phyloP scores from a whole-genome alignment of 331 rosid species.

The Pyrus hybrid region DNA sequence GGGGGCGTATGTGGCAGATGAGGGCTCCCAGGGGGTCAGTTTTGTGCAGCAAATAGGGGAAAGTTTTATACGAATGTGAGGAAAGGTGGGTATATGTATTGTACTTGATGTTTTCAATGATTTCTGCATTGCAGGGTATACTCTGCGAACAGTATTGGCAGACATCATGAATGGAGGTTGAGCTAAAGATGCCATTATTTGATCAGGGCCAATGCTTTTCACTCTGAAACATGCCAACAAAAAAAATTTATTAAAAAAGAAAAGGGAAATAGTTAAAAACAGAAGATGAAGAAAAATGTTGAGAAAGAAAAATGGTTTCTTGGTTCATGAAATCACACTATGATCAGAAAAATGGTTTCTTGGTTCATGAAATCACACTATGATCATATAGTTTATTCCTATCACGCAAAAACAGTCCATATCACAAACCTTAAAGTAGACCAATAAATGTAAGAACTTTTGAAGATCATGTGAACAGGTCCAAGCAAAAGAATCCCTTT shows the following conservation, averaged over 20 bases:
- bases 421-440: neutral
- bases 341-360: no score
- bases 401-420: neutral
- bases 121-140: slow-evolving; percentile 19
- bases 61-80: slow-evolving; percentile 17
- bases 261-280: neutral
- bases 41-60: slow-evolving; percentile 51
- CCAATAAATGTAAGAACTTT: neutral
- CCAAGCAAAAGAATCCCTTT: neutral
- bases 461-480: no score
- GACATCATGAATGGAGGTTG: slow-evolving; percentile 20
- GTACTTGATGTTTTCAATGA: slow-evolving; percentile 26
- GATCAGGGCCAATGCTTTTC: neutral
- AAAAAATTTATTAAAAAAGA: neutral
- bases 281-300: neutral
- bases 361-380: neutral
- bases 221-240: slow-evolving; percentile 11
- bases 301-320: neutral
- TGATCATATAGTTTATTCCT: neutral
- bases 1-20: slow-evolving; percentile 48
- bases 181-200: slow-evolving; percentile 40
- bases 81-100: slow-evolving; percentile 18
- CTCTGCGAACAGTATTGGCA: slow-evolving; percentile 12
- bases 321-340: no score
- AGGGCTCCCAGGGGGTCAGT: slow-evolving; percentile 63